Evolutionary conservation across 768 basidiomycete genomes (phyloP).

Genomic region (Pisolithus marmoratus): DNA sequence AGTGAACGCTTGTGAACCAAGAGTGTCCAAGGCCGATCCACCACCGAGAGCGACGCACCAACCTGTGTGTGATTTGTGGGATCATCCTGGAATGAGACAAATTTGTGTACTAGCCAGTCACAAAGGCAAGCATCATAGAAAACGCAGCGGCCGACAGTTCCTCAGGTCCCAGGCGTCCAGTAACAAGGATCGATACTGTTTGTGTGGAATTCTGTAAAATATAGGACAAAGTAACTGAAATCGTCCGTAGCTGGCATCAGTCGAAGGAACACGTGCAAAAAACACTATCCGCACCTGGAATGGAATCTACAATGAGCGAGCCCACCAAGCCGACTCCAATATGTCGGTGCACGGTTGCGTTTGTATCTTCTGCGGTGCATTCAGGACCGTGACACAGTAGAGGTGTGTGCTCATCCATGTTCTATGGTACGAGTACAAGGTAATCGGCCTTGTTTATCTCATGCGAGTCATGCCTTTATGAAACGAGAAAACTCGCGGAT

Average conservation of each 20-base stretch:
- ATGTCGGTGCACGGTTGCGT: conserved; percentile 13
- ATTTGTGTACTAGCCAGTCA: conserved; percentile 58
- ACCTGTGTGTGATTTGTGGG: conserved; percentile 49
- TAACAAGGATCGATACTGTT: conserved; percentile 56
- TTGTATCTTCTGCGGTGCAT: conserved; percentile 6
- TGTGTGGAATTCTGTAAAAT: conserved; percentile 71
- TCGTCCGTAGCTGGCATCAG: not conserved
- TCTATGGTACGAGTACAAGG: conserved; percentile 1
- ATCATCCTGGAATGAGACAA: conserved; percentile 33
- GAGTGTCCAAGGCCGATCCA: conserved; percentile 72
- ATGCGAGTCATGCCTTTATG: conserved; percentile 11
- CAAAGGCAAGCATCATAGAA: conserved; percentile 71
- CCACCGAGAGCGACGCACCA: conserved; percentile 76
- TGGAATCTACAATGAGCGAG: conserved; percentile 50
- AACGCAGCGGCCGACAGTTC: conserved; percentile 70
- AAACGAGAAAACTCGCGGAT: conserved; percentile 3
- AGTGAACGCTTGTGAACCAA: conserved; percentile 75
- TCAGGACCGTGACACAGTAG: conserved; percentile 18
- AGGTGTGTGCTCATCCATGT: conserved; percentile 28
- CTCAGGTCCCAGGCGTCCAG: conserved; percentile 62
- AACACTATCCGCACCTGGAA: conserved; percentile 41
- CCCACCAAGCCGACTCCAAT: conserved; percentile 33
- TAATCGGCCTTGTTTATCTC: not conserved
- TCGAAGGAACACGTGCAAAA: not conserved
- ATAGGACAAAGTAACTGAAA: conserved; percentile 61